Evolutionary conservation across 805 yeast genomes (phyloP).

Genomic region (Komagataella pseudopastoris): DNA sequence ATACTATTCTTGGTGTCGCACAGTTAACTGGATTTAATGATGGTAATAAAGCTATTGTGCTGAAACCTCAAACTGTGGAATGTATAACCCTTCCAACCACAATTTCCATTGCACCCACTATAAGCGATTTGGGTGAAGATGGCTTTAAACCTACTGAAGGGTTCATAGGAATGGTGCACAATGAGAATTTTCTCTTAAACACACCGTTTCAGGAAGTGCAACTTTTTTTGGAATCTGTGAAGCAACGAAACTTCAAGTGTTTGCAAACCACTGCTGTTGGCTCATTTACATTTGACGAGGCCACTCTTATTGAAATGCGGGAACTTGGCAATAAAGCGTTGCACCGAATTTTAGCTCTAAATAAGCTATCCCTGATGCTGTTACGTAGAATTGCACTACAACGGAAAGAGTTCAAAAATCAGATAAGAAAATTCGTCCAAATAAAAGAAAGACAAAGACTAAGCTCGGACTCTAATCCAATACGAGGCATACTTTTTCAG

Average conservation of each 20-base stretch:
- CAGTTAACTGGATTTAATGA: neutral
- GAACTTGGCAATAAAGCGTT: neutral
- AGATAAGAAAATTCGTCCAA: too few species aligned
- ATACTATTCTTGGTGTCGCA: neutral
- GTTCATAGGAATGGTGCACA: neutral
- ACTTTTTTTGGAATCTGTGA: neutral
- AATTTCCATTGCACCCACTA: neutral
- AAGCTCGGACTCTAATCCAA: neutral
- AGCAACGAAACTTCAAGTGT: neutral
- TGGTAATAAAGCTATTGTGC: neutral
- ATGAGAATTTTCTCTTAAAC: neutral
- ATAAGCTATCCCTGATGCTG: neutral
- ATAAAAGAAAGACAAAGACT: neutral
- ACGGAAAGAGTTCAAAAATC: slow-evolving; percentile 11
- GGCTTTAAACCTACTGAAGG: neutral
- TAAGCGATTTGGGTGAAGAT: neutral
- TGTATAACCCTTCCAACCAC: neutral
- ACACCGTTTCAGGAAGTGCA: neutral
- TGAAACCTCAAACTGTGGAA: neutral
- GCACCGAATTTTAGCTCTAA: neutral
- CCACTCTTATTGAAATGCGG: neutral
- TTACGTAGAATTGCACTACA: neutral
- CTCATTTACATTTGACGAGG: neutral
- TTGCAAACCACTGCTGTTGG: neutral
- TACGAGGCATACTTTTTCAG: neutral